Conservation (phyloP, 2,329 filamentous ascomycete genomes). For the Aspergillus glaucus region DNA sequence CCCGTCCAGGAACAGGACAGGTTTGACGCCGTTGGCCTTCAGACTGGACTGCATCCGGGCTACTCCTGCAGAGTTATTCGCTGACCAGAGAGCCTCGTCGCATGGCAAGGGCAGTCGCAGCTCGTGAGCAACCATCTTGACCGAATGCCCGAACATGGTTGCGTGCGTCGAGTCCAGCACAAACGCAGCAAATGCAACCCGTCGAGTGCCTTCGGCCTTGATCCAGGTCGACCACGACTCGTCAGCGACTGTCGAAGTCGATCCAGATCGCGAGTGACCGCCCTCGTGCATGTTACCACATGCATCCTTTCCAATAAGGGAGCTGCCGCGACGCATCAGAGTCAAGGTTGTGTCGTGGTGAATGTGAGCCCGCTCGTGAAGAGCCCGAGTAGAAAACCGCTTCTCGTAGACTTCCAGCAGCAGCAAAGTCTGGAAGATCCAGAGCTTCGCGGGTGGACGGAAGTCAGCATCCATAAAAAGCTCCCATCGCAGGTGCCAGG, state of each 20-base stretch:
- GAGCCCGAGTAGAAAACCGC: constrained; percentile 85
- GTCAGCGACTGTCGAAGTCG: constrained; percentile 62
- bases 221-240: constrained; percentile 98
- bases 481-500: constrained; percentile 91
- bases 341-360: constrained; percentile 95
- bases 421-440: constrained; percentile 88
- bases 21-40: constrained; percentile 73
- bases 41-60: constrained; percentile 75
- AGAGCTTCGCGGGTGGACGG: constrained; percentile 84
- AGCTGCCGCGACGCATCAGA: constrained; percentile 87
- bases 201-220: constrained; percentile 80
- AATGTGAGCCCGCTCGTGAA: constrained; percentile 93
- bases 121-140: constrained; percentile 94
- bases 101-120: constrained; percentile 87
- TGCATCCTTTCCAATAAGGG: constrained; percentile 73
- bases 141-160: constrained; percentile 96
- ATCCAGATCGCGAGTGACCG: constrained; percentile 31
- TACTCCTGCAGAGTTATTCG: constrained; percentile 80
- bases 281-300: constrained; percentile 53
- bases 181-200: constrained; percentile 89
- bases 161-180: constrained; percentile 93
- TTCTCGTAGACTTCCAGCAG: constrained; percentile 94
- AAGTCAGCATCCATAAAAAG: constrained; percentile 90
- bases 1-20: constrained; percentile 81
- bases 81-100: constrained; percentile 88